Evolutionary conservation across 2,329 filamentous ascomycete species (phyloP).

Genomic region (Ophiosphaerella narmari): DNA sequence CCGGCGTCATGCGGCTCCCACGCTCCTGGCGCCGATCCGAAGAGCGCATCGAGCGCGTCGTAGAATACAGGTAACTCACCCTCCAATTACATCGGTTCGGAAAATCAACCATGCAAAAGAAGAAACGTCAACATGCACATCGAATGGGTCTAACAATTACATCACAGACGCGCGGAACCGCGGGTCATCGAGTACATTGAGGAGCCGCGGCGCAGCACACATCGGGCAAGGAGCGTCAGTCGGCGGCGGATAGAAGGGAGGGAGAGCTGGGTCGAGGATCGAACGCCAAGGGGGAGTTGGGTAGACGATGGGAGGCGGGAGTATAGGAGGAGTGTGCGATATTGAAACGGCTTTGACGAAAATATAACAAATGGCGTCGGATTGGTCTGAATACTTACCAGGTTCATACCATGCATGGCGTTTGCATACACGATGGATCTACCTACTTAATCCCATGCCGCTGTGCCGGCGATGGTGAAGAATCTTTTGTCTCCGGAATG

Average conservation of each 20-base stretch:
- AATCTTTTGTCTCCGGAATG: too few species aligned
- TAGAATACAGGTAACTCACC: conserved; percentile 26
- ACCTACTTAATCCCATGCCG: too few species aligned
- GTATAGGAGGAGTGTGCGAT: conserved; percentile 33
- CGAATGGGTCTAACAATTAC: not conserved
- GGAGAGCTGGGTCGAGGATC: conserved; percentile 28
- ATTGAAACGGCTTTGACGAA: too few species aligned
- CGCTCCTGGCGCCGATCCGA: conserved; percentile 35
- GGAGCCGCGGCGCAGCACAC: conserved; percentile 30
- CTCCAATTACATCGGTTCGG: too few species aligned
- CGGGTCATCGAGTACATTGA: conserved; percentile 36
- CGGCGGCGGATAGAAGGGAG: conserved; percentile 19
- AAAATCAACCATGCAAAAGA: not conserved
- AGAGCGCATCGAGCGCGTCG: conserved; percentile 20
- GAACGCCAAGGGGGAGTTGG: conserved; percentile 30
- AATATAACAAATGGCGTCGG: too few species aligned
- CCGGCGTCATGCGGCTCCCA: conserved; percentile 39
- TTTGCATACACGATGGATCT: too few species aligned
- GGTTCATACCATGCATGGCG: too few species aligned
- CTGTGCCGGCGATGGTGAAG: too few species aligned
- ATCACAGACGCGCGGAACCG: conserved; percentile 20
- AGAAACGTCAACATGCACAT: too few species aligned
- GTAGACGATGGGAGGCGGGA: conserved; percentile 21
- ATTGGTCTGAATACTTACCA: too few species aligned
- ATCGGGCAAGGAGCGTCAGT: conserved; percentile 31